A percentile compares a stretch with the other conserved stretches of the same genome.
These are phyloP conservation scores for Xylaria sp. DNA, from an alignment of 2,329 filamentous ascomycete species.

Conservation along the genomic window DNA sequence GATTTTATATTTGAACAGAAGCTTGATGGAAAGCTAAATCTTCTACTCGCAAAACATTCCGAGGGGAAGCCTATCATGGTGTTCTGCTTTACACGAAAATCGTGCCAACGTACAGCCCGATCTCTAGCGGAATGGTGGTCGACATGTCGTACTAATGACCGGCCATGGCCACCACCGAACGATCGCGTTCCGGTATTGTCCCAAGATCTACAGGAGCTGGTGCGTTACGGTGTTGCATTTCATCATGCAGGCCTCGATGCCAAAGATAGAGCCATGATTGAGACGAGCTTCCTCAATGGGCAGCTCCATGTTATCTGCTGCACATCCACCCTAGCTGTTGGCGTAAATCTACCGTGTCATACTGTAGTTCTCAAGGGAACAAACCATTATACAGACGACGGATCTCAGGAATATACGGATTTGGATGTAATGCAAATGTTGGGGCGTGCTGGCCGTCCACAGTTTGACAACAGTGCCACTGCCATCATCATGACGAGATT, in stretches of 20 bases:
- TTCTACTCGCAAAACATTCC: constrained; percentile 73
- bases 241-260: constrained; percentile 81
- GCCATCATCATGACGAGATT: constrained; percentile 82
- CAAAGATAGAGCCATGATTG: constrained; percentile 72
- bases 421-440: constrained; percentile 93
- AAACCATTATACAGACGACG: constrained; percentile 68
- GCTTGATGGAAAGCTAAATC: constrained; percentile 72
- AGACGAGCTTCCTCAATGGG: constrained; percentile 74
- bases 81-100: constrained; percentile 82
- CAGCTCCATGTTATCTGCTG: constrained; percentile 86
- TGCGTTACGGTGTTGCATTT: constrained; percentile 73
- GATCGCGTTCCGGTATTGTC: constrained; percentile 63
- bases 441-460: constrained; percentile 82
- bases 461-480: constrained; percentile 80
- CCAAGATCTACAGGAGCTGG: constrained; percentile 65
- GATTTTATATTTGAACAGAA: constrained; percentile 81
- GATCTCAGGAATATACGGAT: constrained; percentile 77
- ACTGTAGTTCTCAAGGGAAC: constrained; percentile 87
- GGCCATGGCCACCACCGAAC: constrained; percentile 71
- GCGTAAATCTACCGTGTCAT: constrained; percentile 85
- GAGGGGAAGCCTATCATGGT: constrained; percentile 81
- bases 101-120: constrained; percentile 73
- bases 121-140: constrained; percentile 74
- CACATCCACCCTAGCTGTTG: constrained; percentile 85
- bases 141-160: constrained; percentile 58